phyloP scores from a whole-genome alignment of 164 flowering plant genomes.

The Stephania cephalantha region DNA sequence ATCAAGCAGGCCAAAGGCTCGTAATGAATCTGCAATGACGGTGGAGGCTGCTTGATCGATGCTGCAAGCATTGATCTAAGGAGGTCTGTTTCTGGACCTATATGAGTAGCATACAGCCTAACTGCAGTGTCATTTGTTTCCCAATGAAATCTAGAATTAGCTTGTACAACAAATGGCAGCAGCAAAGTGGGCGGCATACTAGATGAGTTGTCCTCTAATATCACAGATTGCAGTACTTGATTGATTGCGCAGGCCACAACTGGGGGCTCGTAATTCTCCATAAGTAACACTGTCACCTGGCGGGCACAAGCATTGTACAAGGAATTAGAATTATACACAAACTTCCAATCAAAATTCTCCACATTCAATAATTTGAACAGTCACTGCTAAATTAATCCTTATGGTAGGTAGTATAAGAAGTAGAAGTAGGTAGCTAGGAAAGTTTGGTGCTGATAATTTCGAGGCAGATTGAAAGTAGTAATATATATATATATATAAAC shows the following conservation, averaged over 20 bases:
- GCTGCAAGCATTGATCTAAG: constrained; percentile 26
- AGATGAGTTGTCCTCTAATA: constrained; percentile 29
- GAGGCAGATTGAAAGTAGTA: no score
- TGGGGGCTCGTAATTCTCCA: constrained; percentile 58
- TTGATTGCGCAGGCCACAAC: constrained; percentile 50
- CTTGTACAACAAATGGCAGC: constrained; percentile 43
- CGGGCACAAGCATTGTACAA: no score
- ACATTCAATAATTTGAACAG: no score
- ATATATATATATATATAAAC: no score
- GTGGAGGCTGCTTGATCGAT: constrained; percentile 32
- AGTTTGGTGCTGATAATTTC: no score
- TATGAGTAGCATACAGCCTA: constrained; percentile 38
- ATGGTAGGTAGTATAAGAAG: no score
- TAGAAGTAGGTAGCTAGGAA: no score
- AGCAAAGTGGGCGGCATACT: constrained; percentile 34
- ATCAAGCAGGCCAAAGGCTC: constrained; percentile 60
- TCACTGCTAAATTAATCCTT: no score
- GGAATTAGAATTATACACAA: no score
- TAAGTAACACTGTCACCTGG: constrained; percentile 58
- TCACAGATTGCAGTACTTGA: constrained; percentile 44
- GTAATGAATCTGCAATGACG: constrained; percentile 42
- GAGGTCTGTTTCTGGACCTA: constrained; percentile 47
- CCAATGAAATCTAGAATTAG: constrained; percentile 37
- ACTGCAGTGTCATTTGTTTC: constrained; percentile 20
- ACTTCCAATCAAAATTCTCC: no score